Evolutionary conservation across 768 basidiomycete species (phyloP), one percentile per base, ranked within the genome.

Genomic region (Amanita jacksonii): DNA sequence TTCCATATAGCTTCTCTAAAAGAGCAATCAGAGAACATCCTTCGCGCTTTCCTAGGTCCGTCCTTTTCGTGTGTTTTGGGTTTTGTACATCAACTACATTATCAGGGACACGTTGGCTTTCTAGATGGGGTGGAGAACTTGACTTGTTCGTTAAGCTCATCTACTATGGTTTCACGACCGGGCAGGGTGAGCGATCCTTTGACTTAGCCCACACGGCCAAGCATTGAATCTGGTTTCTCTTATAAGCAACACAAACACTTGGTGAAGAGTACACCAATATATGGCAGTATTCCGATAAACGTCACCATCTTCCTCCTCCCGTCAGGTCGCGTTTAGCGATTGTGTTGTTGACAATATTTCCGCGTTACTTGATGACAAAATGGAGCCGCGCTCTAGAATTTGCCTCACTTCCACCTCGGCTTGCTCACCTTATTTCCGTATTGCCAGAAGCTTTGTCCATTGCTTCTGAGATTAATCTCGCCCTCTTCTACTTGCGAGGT

Each of bases 231-330:
- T 45, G 28, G 48, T 33, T 15, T 42, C 48, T 20, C n/a, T n/a
- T n/a, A n/a, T n/a, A n/a, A 91, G 88, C 80, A 12, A 73, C 71
- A 8, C 88, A 91, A 60, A 89, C 84, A 3, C 68, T 91, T 1
- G 89, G 89, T n/a, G 89, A 92, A 59, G 89, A 92, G 56, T 92
- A 92, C 53, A 89, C 86, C 1, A 82, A 84, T 53, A 79, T 85
- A 25, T 86, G 87, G 84, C 77, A 80, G 51, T 75, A 79, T 45
- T 76, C 80, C 8, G 56, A 65, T 2, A 62, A 58, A 22, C 63
- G 57, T 15, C 45, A 58, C 24, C 52, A 60, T 3, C 48, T 58
- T 20, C 70, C 69, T 16, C 81, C 78, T 2, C 66, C 77, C 10
- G 59, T 51, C 16, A 55, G 55, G 39, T 55, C 65, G 7, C 74